phyloP scores from a whole-genome alignment of 768 basidiomycete genomes.

The Lactarius hatsudake region DNA sequence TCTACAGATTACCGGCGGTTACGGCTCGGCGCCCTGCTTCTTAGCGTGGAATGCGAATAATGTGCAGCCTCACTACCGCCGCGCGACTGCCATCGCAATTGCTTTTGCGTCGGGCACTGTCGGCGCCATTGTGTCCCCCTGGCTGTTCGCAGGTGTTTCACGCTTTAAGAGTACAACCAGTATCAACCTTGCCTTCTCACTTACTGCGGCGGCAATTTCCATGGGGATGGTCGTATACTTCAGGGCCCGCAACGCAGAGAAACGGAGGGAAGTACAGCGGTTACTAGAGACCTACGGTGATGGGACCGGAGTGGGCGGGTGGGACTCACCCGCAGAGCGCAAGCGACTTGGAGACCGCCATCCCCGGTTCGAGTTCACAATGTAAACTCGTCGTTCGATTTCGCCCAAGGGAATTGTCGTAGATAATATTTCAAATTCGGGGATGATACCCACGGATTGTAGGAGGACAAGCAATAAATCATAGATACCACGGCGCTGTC shows the following conservation, averaged over 20 bases:
- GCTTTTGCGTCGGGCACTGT: background rate
- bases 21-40: background rate
- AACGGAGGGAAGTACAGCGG: too few relatives aligned
- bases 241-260: too few relatives aligned
- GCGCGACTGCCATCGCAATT: background rate
- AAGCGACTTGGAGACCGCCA: background rate
- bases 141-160: background rate
- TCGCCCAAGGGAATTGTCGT: too few relatives aligned
- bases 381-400: too few relatives aligned
- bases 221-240: too few relatives aligned
- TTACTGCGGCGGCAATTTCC: too few relatives aligned
- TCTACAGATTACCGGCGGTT: background rate
- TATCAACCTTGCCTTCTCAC: background rate
- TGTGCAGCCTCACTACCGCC: background rate
- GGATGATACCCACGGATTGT: too few relatives aligned
- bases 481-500: too few relatives aligned
- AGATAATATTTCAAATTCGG: too few relatives aligned
- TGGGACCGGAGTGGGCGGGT: background rate
- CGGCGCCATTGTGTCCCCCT: background rate
- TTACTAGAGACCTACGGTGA: background rate
- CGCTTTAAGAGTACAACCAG: background rate
- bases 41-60: background rate
- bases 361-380: too few relatives aligned
- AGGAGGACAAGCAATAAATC: too few relatives aligned
- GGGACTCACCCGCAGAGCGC: background rate